phyloP scores from a whole-genome alignment of 192 early-diverging fungal species.

The Haplosporangium gracile region DNA sequence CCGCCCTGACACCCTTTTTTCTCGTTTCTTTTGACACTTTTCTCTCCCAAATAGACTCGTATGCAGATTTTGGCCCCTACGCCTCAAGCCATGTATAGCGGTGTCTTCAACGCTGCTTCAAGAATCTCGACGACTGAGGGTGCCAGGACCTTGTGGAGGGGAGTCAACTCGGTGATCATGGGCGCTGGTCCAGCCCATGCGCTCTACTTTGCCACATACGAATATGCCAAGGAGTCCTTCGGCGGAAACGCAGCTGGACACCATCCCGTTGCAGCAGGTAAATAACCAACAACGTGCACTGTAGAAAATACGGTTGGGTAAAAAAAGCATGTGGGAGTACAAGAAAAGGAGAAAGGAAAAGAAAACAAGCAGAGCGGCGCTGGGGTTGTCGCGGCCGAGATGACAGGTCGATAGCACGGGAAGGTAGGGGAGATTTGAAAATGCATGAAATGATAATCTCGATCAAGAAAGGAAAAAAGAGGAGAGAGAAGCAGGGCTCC shows the following conservation, averaged over 20 bases:
- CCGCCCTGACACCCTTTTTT: conserved; percentile 9
- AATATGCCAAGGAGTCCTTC: conserved; percentile 87
- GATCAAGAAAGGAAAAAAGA: neutral
- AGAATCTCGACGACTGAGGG: conserved; percentile 84
- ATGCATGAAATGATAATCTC: conserved; percentile 2
- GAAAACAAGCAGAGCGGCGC: neutral
- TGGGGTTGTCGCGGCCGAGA: neutral
- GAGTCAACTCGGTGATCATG: conserved; percentile 91
- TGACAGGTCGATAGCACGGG: neutral
- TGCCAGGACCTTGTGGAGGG: conserved; percentile 86
- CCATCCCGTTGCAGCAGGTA: conserved; percentile 74
- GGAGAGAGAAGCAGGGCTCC: neutral
- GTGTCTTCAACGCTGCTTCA: conserved; percentile 77
- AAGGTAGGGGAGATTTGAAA: neutral
- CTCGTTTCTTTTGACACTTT: neutral
- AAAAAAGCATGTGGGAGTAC: neutral
- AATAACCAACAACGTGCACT: neutral
- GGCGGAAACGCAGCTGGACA: conserved; percentile 68
- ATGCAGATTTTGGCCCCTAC: conserved; percentile 89
- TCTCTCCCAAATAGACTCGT: conserved; percentile 74
- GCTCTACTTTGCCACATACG: conserved; percentile 95
- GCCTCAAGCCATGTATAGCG: conserved; percentile 78
- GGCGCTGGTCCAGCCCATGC: conserved; percentile 97
- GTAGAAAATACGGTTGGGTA: neutral
- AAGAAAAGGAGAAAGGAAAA: neutral